Conservation (phyloP, 306 rosid genomes). For the Bauhinia variegata region DNA sequence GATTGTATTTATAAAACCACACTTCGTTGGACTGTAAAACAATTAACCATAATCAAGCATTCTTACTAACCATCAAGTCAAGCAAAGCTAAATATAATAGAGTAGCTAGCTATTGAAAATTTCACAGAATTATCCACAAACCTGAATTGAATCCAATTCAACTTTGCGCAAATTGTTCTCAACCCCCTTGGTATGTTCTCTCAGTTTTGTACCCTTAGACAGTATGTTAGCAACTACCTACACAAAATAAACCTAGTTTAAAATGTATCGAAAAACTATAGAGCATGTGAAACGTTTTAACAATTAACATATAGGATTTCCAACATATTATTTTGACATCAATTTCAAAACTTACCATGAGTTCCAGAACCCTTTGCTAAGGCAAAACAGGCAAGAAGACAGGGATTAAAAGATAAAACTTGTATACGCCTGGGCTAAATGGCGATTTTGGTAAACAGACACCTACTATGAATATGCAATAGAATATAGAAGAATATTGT, state of each 20-base stretch:
- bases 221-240: slow-evolving; percentile 91
- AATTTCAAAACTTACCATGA: neutral
- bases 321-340: neutral
- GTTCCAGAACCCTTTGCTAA: neutral
- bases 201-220: slow-evolving; percentile 80
- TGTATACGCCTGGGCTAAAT: neutral
- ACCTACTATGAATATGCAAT: neutral
- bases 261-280: neutral
- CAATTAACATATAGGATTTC: too few relatives aligned
- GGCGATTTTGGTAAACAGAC: neutral
- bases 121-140: slow-evolving; percentile 40
- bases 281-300: too few relatives aligned
- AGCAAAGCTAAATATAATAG: slow-evolving; percentile 14
- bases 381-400: neutral
- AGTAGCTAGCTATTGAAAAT: neutral
- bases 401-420: too few relatives aligned
- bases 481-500: neutral
- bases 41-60: slow-evolving; percentile 3
- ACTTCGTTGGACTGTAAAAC: neutral
- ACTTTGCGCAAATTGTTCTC: slow-evolving; percentile 93
- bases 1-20: neutral
- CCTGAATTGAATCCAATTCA: slow-evolving; percentile 98
- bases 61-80: slow-evolving; percentile 15
- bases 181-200: slow-evolving; percentile 90
- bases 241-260: slow-evolving; percentile 25